These are phyloP conservation scores for Fusarium sp. DNA, from an alignment of 2,329 filamentous ascomycete species.

Conservation along the genomic window DNA sequence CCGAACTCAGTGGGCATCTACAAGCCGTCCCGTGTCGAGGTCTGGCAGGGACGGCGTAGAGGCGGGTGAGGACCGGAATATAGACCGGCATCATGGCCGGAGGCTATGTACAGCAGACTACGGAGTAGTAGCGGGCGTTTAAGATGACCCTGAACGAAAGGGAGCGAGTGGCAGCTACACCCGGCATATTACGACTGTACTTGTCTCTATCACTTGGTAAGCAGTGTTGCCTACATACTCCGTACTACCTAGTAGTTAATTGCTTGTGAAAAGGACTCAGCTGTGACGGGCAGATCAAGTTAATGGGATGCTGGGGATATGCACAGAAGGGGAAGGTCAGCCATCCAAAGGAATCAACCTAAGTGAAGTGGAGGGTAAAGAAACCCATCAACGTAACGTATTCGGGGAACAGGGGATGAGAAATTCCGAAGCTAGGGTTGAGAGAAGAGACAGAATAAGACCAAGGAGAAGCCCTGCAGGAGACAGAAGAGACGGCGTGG, in stretches of 20 bases:
- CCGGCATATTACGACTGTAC: not conserved
- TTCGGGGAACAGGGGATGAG: slow-evolving; percentile 30
- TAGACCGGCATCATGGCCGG: slow-evolving; percentile 6
- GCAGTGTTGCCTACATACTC: not conserved
- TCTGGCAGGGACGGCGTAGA: slow-evolving; percentile 10
- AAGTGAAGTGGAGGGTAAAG: slow-evolving; percentile 1
- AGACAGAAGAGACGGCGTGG: not conserved
- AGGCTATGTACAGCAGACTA: not conserved
- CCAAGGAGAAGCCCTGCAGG: not conserved
- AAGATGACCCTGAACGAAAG: slow-evolving; percentile 5
- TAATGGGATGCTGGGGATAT: slow-evolving; percentile 5
- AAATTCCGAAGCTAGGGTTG: slow-evolving; percentile 16
- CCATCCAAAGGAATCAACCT: slow-evolving; percentile 7
- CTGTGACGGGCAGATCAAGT: not conserved
- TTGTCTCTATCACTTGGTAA: not conserved
- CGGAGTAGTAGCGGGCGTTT: slow-evolving; percentile 1
- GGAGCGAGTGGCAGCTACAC: not conserved
- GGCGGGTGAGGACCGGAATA: slow-evolving; percentile 12
- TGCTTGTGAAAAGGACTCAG: not conserved
- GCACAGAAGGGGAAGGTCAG: slow-evolving; percentile 32
- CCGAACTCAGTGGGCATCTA: not conserved
- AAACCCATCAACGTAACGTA: not conserved
- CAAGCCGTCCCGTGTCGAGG: not conserved
- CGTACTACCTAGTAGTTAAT: not conserved
- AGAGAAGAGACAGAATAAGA: not conserved